Evolutionary conservation across 148 eudicot species (phyloP).

Genomic region (Rhododendron simsii): DNA sequence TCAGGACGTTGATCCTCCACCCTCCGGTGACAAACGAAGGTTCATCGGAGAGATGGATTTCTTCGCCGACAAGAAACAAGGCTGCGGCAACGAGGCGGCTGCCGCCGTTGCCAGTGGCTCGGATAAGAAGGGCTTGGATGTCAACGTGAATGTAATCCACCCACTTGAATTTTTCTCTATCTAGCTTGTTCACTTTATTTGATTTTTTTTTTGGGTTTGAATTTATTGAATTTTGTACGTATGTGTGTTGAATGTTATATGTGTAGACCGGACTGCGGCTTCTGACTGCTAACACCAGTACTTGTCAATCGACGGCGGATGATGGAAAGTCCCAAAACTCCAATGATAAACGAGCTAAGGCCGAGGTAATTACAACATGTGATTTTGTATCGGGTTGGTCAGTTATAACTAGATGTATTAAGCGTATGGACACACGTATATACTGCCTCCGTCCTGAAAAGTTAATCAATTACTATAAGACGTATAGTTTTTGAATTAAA

Average conservation of each 20-base stretch:
- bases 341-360: conserved; percentile 33
- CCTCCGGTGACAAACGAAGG: conserved; percentile 17
- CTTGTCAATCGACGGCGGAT: conserved; percentile 48
- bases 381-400: not conserved
- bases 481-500: no score
- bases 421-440: no score
- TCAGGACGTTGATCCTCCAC: not conserved
- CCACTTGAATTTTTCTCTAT: not conserved
- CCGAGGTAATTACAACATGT: conserved; percentile 29
- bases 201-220: not conserved
- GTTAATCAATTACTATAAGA: not conserved
- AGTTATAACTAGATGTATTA: not conserved
- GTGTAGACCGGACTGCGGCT: conserved; percentile 48
- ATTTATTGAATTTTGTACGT: not conserved
- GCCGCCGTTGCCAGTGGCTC: not conserved
- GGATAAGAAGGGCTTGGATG: conserved; percentile 11
- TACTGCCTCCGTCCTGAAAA: no score
- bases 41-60: conserved; percentile 51
- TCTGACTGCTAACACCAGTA: conserved; percentile 44
- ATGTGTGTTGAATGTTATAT: not conserved
- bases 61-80: conserved; percentile 30
- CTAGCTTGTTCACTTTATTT: not conserved
- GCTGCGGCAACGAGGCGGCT: not conserved
- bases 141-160: conserved; percentile 30
- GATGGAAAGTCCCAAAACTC: conserved; percentile 35